phyloP scores from a whole-genome alignment of 139 green algal genomes.

The Micractinium sp. region DNA sequence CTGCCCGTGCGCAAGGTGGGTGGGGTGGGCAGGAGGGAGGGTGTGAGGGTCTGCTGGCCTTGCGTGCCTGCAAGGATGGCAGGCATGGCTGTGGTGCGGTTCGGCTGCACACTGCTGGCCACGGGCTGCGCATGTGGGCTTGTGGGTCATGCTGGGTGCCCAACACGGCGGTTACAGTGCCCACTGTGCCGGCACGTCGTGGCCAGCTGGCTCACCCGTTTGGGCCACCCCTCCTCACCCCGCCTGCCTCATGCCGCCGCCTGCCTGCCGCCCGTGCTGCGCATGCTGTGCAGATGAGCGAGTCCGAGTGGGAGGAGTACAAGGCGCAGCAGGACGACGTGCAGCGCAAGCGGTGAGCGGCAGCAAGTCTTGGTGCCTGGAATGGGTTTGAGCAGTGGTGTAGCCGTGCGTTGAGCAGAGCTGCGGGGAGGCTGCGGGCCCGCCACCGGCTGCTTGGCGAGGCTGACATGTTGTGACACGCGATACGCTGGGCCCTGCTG shows the following conservation, averaged over 20 bases:
- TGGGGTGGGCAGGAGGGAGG: neutral
- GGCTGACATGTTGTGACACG: too few relatives aligned
- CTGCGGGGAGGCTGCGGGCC: neutral
- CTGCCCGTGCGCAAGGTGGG: conserved; percentile 9
- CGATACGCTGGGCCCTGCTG: too few relatives aligned
- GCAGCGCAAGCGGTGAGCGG: conserved; percentile 23
- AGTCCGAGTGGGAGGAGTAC: conserved; percentile 43
- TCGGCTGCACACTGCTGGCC: too few relatives aligned
- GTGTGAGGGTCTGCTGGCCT: too few relatives aligned
- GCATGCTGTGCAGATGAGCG: conserved; percentile 21
- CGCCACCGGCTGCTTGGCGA: too few relatives aligned
- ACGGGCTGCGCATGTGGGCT: too few relatives aligned
- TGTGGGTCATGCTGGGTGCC: too few relatives aligned
- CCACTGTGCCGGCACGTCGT: neutral
- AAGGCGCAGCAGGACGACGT: conserved; percentile 15
- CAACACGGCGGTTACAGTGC: too few relatives aligned
- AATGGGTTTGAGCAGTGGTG: too few relatives aligned
- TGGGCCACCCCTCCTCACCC: neutral
- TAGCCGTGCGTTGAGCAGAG: neutral
- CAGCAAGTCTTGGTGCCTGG: too few relatives aligned
- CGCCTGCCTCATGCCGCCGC: neutral
- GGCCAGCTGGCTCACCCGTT: neutral
- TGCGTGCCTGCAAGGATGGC: neutral
- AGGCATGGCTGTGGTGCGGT: neutral
- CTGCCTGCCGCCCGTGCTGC: neutral